A percentile compares a stretch with the other conserved stretches of the same genome.
Evolutionary conservation across 192 early-diverging fungal species (phyloP).

Genomic region (Coemansia sp.): DNA sequence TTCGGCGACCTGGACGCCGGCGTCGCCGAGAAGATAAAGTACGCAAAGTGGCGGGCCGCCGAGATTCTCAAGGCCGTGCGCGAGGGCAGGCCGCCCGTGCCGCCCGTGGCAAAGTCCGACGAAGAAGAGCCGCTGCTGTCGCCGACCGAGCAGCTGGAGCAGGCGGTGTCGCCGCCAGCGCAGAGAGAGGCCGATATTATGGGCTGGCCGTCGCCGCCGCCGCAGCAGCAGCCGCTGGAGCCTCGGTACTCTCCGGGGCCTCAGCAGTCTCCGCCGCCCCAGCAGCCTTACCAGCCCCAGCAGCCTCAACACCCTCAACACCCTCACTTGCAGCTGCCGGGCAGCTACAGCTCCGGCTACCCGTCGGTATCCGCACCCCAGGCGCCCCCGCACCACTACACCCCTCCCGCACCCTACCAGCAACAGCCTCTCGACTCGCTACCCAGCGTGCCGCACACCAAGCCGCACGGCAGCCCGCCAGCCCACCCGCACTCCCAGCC

Average conservation of each 20-base stretch:
- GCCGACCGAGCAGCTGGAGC: too few relatives aligned
- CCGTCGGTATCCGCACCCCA: too few relatives aligned
- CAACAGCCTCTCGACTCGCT: constrained; percentile 3
- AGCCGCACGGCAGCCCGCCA: background rate
- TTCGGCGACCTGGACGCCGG: constrained; percentile 76
- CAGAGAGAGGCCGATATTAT: constrained; percentile 5
- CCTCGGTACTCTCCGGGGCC: background rate
- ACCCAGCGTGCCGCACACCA: constrained; percentile 24
- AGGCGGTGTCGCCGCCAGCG: background rate
- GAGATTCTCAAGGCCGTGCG: constrained; percentile 89
- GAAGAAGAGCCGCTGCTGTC: background rate
- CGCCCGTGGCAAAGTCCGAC: constrained; percentile 41
- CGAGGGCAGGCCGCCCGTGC: constrained; percentile 74
- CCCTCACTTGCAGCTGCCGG: too few relatives aligned
- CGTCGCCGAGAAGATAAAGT: constrained; percentile 80
- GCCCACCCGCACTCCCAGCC: background rate
- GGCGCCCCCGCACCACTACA: background rate
- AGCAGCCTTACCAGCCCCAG: background rate
- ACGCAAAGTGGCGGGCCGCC: constrained; percentile 92
- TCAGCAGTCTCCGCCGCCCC: background rate
- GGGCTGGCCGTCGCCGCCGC: constrained; percentile 30
- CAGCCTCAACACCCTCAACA: background rate
- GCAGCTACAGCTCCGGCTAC: too few relatives aligned
- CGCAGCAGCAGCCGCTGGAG: background rate
- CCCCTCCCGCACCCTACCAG: background rate